phyloP scores from a whole-genome alignment of 2,329 filamentous ascomycete species.

The Epicoccum sorghinum region DNA sequence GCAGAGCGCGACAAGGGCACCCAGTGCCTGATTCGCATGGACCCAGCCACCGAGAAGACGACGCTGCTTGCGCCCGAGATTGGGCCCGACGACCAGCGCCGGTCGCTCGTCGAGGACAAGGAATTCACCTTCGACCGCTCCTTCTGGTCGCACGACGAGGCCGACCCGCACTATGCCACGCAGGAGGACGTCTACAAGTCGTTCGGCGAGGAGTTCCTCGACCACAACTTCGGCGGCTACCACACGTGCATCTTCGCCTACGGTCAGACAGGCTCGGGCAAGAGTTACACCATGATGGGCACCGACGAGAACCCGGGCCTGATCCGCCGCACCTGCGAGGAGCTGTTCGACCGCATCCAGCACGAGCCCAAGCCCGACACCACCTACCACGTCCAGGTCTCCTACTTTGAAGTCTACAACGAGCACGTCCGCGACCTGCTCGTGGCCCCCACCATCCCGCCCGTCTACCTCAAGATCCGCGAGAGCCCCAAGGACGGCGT shows the following conservation, averaged over 20 bases:
- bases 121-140: constrained; percentile 96
- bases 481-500: constrained; percentile 94
- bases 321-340: constrained; percentile 93
- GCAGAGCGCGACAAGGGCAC: constrained; percentile 81
- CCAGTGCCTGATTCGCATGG: constrained; percentile 89
- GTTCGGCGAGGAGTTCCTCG: constrained; percentile 93
- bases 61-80: constrained; percentile 72
- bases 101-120: constrained; percentile 75
- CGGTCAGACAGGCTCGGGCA: constrained; percentile 95
- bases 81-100: constrained; percentile 69
- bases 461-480: constrained; percentile 94
- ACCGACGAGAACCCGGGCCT: constrained; percentile 81
- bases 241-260: constrained; percentile 99
- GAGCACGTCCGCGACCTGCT: constrained; percentile 96
- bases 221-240: constrained; percentile 99
- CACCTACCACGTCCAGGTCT: constrained; percentile 95
- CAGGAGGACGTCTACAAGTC: constrained; percentile 95
- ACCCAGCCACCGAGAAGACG: constrained; percentile 83
- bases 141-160: constrained; percentile 89
- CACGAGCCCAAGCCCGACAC: constrained; percentile 85
- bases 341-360: constrained; percentile 92
- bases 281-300: constrained; percentile 99
- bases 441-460: constrained; percentile 76
- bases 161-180: constrained; percentile 83
- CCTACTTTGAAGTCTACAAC: constrained; percentile 99